Evolutionary conservation across 129 eudicot species (phyloP).

Genomic region (Solidago caesia): DNA sequence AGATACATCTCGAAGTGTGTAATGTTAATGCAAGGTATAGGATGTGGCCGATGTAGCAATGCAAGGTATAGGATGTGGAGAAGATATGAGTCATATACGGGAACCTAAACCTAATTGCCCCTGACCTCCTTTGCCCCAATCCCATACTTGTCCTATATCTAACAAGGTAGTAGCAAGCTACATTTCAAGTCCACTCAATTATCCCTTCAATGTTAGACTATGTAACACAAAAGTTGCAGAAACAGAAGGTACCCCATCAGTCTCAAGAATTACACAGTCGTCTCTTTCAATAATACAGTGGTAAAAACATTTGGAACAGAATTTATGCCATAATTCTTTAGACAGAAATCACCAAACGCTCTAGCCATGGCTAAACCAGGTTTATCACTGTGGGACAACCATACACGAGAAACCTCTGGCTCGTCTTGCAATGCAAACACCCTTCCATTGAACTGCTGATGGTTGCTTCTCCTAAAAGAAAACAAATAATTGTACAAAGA

Average conservation of each 20-base stretch:
- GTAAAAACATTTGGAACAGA: constrained; percentile 73
- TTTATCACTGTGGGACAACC: constrained; percentile 73
- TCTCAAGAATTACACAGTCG: constrained; percentile 71
- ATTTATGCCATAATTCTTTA: constrained; percentile 75
- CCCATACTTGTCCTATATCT: no score
- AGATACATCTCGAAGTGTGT: no score
- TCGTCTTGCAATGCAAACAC: constrained; percentile 83
- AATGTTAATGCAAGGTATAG: no score
- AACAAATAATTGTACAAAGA: neutral
- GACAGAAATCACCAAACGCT: constrained; percentile 94
- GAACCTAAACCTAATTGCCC: no score
- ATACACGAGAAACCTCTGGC: constrained; percentile 79
- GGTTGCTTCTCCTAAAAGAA: constrained; percentile 63
- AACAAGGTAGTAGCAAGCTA: no score
- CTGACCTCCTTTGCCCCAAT: no score
- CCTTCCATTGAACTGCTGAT: constrained; percentile 71
- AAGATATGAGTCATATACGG: no score
- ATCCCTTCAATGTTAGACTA: no score
- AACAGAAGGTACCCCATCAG: constrained; percentile 60
- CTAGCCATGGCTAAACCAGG: constrained; percentile 98
- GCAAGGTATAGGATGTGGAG: no score
- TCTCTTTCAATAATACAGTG: constrained; percentile 65
- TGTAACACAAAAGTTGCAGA: neutral
- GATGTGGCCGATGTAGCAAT: no score
- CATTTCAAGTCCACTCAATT: no score